Base-by-base conservation (phyloP, 106 monocot species). In the Dendrobium catenatum region DNA sequence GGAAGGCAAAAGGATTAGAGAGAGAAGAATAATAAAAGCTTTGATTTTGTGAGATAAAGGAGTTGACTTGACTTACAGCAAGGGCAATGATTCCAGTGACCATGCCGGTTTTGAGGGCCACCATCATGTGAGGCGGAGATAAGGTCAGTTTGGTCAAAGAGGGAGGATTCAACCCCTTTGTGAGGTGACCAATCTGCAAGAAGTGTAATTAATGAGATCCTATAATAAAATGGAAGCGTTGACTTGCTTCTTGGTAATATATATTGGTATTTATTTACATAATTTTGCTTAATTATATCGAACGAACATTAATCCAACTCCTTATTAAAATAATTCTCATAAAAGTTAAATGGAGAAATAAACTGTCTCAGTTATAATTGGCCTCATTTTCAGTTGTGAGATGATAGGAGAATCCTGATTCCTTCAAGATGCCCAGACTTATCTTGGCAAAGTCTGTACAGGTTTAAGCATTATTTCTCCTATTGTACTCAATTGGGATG, bases 71-170 rank as follows among this genome's bases (percentile, higher is more conserved):
- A 72, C 88, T 81, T 86, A 94, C 93, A 55, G 95, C 91, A 22
- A 95, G 89, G 55, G 89, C 86, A 11, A 95, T 85, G 83, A 95
- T 76, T 2, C 93, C 95, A 10, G 93, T 86, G 75, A 93, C 75
- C 13, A 93, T 66, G 58, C 93, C 95, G 41, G 90, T 76, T 68
- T 91, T 93, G 7, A 95, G 75, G 27, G 93, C 85, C 29, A 86
- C 27, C 85, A 83, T 82, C 75, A 93, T 77, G 67, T 95, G 81
- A 0, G 87, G 85, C 15, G 89, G 41, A 1, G 87, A 85, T 61
- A 95, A 87, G 24, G 72, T 66, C 29, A 95, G 49, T 16, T 75
- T 81, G 72, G 87, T 88, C n/a, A 84, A 4, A n/a, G 95, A 95
- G 13, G 79, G 79, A 42, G 95, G 95, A 68, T 95, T 95, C 41